Conservation (phyloP, 2,329 filamentous ascomycete species). For the Penicillium sp. region DNA sequence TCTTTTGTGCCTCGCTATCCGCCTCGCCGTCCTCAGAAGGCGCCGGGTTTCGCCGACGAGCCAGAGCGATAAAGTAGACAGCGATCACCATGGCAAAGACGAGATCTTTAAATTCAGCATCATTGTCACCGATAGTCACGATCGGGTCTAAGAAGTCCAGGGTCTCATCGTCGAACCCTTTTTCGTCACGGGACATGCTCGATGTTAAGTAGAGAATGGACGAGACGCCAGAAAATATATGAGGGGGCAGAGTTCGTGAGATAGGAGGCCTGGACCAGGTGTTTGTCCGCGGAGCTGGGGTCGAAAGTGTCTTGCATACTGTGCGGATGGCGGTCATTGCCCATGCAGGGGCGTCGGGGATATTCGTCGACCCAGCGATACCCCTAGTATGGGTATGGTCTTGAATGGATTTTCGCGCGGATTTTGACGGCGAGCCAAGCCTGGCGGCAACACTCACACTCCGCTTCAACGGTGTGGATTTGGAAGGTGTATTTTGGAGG, state of each 20-base stretch:
- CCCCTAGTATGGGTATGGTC: conserved; percentile 18
- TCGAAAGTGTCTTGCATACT: conserved; percentile 59
- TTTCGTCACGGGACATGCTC: conserved; percentile 46
- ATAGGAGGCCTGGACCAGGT: conserved; percentile 37
- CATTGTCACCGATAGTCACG: conserved; percentile 43
- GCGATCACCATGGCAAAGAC: conserved; percentile 40
- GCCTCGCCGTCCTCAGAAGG: conserved; percentile 8
- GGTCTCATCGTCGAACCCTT: conserved; percentile 39
- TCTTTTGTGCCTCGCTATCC: conserved; percentile 25
- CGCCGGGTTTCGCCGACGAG: conserved; percentile 47
- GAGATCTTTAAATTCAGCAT: conserved; percentile 42
- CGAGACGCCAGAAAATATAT: conserved; percentile 68
- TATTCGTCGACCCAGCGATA: conserved; percentile 25
- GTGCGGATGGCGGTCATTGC: conserved; percentile 63
- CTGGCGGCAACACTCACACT: conserved; percentile 29
- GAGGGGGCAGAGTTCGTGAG: conserved; percentile 57
- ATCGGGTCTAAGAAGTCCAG: conserved; percentile 37
- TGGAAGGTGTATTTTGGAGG: conserved; percentile 43
- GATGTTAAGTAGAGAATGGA: conserved; percentile 50
- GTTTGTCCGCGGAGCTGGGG: conserved; percentile 43
- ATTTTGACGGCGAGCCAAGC: conserved; percentile 20
- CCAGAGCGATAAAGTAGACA: conserved; percentile 43
- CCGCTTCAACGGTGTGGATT: conserved; percentile 40
- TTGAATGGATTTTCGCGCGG: conserved; percentile 16
- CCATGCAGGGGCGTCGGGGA: conserved; percentile 56